A percentile compares a stretch with the other conserved stretches of the same genome.
Conservation (phyloP, 2,329 filamentous ascomycete genomes). For the Tolypocladium paradoxum region DNA sequence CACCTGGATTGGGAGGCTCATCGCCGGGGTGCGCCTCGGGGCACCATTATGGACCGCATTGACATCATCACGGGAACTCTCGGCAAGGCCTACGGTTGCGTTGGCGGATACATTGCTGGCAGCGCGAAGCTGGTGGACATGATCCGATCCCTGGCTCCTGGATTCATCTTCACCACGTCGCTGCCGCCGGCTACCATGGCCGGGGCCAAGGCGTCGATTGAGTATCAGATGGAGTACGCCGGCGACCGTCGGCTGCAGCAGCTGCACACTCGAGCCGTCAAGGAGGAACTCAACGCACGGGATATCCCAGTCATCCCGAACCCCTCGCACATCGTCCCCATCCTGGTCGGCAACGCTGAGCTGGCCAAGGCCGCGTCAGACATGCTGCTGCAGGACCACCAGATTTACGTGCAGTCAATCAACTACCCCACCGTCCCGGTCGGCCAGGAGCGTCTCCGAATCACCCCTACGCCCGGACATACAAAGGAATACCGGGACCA, state of each 20-base stretch:
- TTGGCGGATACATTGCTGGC: constrained; percentile 94
- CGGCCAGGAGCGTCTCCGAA: constrained; percentile 91
- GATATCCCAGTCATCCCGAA: constrained; percentile 97
- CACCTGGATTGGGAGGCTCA: constrained; percentile 92
- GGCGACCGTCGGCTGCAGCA: constrained; percentile 89
- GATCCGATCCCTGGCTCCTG: constrained; percentile 86
- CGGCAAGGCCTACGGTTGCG: constrained; percentile 95
- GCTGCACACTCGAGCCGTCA: constrained; percentile 89
- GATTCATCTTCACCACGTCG: constrained; percentile 98
- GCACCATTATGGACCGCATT: constrained; percentile 88
- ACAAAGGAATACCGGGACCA: constrained; percentile 74
- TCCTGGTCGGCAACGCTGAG: constrained; percentile 89
- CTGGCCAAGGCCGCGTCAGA: constrained; percentile 87
- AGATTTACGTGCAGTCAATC: constrained; percentile 96
- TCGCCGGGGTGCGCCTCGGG: constrained; percentile 58
- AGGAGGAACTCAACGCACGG: constrained; percentile 64
- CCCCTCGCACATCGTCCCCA: constrained; percentile 89
- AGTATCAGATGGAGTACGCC: constrained; percentile 79
- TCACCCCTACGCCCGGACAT: constrained; percentile 93
- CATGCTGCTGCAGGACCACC: constrained; percentile 77
- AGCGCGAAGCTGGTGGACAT: constrained; percentile 80
- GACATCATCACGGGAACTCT: constrained; percentile 97
- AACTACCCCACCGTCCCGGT: constrained; percentile 98
- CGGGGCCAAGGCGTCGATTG: constrained; percentile 80
- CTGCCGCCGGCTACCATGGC: constrained; percentile 96